phyloP scores from a whole-genome alignment of 768 basidiomycete species.

The Trichaptum fuscoviolaceum region DNA sequence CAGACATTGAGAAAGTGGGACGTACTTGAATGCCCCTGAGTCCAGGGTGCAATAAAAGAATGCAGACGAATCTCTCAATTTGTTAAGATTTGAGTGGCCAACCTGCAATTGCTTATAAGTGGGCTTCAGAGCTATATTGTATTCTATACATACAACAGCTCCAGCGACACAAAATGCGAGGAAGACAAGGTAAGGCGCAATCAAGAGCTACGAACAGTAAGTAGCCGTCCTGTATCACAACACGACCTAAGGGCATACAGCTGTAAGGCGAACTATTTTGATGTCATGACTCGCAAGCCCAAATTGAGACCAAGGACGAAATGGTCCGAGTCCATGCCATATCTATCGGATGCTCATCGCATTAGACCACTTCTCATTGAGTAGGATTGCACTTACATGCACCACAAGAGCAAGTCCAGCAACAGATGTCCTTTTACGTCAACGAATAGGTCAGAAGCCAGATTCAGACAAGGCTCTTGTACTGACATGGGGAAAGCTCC shows the following conservation, averaged over 20 bases:
- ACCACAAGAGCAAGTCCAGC: constrained; percentile 38
- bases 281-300: neutral
- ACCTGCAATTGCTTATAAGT: neutral
- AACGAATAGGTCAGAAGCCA: neutral
- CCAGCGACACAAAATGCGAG: neutral
- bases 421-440: constrained; percentile 31
- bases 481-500: constrained; percentile 51
- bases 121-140: neutral
- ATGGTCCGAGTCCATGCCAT: neutral
- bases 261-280: neutral
- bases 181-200: neutral
- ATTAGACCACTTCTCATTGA: neutral
- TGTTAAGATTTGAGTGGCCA: neutral
- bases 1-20: neutral
- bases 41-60: constrained; percentile 45
- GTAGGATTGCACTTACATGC: constrained; percentile 24
- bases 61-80: constrained; percentile 27
- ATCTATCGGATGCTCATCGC: neutral
- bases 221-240: neutral
- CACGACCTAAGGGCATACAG: neutral
- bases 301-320: neutral
- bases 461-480: neutral
- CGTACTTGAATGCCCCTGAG: constrained; percentile 27
- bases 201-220: neutral
- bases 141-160: neutral